Evolutionary conservation across 768 basidiomycete species (phyloP).

Genomic region (Phylloporus scabripes): DNA sequence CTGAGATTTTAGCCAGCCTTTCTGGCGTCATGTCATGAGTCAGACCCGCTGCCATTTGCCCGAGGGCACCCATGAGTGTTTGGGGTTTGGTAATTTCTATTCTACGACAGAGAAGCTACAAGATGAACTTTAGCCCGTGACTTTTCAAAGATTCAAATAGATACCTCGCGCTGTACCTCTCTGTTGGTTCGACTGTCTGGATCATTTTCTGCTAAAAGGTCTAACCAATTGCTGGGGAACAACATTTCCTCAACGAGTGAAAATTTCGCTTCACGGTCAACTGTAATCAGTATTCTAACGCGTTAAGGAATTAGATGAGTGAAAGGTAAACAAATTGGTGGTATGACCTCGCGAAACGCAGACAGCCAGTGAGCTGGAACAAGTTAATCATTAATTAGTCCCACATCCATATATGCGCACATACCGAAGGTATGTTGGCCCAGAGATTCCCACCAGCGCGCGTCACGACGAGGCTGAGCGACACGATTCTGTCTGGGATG

Average conservation of each 20-base stretch:
- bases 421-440: conserved; percentile 61
- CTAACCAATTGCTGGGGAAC: conserved; percentile 59
- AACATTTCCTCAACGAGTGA: conserved; percentile 51
- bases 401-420: conserved; percentile 14
- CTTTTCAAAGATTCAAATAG: no score
- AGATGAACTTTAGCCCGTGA: no score
- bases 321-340: neutral
- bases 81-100: conserved; percentile 54
- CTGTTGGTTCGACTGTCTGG: conserved; percentile 56
- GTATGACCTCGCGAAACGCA: conserved; percentile 32
- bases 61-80: conserved; percentile 53
- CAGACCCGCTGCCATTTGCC: conserved; percentile 65
- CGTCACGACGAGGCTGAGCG: conserved; percentile 64
- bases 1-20: conserved; percentile 45
- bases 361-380: conserved; percentile 37
- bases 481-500: conserved; percentile 62
- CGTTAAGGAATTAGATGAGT: conserved; percentile 5
- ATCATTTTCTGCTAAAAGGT: conserved; percentile 47
- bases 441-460: conserved; percentile 56
- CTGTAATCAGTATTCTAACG: conserved; percentile 31
- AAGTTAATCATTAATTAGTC: neutral
- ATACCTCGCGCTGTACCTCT: conserved; percentile 56
- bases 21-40: conserved; percentile 55
- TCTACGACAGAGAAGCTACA: conserved; percentile 45
- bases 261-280: conserved; percentile 44